Base-by-base conservation (phyloP, 495 filamentous ascomycete genomes). In the Ramalina intermedia region DNA sequence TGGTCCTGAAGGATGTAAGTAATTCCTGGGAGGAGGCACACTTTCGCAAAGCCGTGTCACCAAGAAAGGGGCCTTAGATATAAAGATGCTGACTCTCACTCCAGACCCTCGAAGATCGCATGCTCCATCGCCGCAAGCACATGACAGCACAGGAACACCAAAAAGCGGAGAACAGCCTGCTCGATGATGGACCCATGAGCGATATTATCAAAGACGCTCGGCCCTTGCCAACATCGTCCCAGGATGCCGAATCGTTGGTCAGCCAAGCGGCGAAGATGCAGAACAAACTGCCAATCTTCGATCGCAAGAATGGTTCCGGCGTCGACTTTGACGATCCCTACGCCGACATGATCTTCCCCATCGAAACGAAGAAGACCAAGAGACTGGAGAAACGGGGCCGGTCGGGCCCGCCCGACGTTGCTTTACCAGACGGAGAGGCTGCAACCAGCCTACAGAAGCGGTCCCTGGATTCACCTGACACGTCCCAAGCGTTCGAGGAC, bases 91-190 rank as follows among this genome's bases (percentile, higher is more conserved):
- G 12, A 33, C 12, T 33, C 29, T 33, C 29, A 4, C 23, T 11
- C 29, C 12, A 33, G 29, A 94, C 85, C 4, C 71, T 96, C 2
- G 90, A 96, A 55, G 87, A 96, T 60, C 75, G 79, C 18, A 91
- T 96, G 63, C 67, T 91, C 0, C 66, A 79, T 37, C 74, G 88
- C 5, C 64, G 83, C 14, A 76, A 80, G 42, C 70, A 78, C 18
- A 94, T 96, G 86, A 82, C 82, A 0, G 75, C 76, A 18, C 74
- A 74, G 5, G 88, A 96, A 58, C 82, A 80, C 62, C 59, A 73
- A 51, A 66, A 80, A 61, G 72, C 82, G 51, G 73, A 84, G 69
- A 68, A 72, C 55, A 62, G 66, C 44, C 70, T 94, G 2, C 66
- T 91, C 1, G 87, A 95, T 51, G 89, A 94, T 55, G 65, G 64